These are phyloP conservation scores for Atalantia buxifolia DNA, from an alignment of 345 rosid species.

Conservation along the genomic window DNA sequence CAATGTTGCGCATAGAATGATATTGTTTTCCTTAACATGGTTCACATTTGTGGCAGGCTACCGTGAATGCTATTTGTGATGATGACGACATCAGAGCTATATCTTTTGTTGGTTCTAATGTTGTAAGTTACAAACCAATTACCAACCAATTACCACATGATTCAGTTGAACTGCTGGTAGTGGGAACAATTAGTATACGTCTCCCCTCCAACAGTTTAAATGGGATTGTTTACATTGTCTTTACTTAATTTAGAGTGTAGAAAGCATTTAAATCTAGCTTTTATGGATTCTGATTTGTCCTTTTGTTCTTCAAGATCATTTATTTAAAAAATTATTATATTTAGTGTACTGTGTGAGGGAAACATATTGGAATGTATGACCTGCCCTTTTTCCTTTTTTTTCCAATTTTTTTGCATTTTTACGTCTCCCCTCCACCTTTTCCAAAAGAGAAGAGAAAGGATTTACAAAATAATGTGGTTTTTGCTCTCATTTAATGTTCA, in stretches of 20 bases:
- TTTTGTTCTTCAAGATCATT: not conserved
- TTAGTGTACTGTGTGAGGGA: not conserved
- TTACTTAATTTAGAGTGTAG: not conserved
- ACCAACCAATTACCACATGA: not conserved
- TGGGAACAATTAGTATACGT: not conserved
- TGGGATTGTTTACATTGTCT: not conserved
- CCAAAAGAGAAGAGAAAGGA: not conserved
- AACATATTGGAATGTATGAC: not conserved
- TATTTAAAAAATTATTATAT: not conserved
- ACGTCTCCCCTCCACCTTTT: not conserved
- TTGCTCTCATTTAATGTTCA: not conserved
- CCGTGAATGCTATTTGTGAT: constrained; percentile 95
- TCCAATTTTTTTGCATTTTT: not conserved
- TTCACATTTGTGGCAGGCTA: constrained; percentile 49
- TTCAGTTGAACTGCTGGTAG: not conserved
- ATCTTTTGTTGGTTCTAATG: constrained; percentile 95
- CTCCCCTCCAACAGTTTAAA: not conserved
- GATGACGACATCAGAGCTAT: constrained; percentile 73
- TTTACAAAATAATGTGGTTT: not conserved
- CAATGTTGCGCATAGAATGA: not conserved
- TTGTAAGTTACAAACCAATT: constrained; percentile 45
- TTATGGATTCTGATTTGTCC: not conserved
- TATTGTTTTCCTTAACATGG: constrained; percentile 8
- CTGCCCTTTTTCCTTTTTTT: too few species aligned
- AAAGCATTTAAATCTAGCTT: not conserved